Conservation (phyloP, 768 basidiomycete species). For the Ephemerocybe angulata region DNA sequence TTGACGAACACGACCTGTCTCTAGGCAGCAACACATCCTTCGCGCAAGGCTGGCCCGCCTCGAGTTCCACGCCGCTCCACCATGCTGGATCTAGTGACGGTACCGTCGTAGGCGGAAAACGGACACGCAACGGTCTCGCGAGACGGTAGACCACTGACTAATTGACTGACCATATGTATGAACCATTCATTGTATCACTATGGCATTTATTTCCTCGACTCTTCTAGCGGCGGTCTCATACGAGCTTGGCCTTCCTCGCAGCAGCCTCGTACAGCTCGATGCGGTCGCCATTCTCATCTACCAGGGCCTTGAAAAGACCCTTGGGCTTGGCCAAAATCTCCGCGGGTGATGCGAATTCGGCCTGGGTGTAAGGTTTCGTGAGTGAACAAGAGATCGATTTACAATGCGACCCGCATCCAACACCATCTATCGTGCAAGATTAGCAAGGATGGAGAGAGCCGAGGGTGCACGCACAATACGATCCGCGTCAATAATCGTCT, state of each 20-base stretch:
- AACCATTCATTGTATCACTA: no score
- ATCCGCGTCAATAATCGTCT: constrained; percentile 63
- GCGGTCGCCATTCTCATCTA: constrained; percentile 56
- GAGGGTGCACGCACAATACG: constrained; percentile 37
- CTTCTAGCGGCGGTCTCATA: no score
- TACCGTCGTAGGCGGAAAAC: no score
- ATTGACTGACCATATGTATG: no score
- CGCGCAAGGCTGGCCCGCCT: no score
- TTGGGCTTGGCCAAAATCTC: constrained; percentile 47
- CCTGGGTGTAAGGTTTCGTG: constrained; percentile 21
- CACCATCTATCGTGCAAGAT: constrained; percentile 42
- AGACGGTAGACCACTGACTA: no score
- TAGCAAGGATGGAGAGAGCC: no score
- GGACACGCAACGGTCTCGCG: no score
- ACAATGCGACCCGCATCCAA: constrained; percentile 43
- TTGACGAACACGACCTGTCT: neutral
- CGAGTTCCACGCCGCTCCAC: no score
- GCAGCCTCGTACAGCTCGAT: constrained; percentile 35
- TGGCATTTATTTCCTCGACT: no score
- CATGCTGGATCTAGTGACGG: no score
- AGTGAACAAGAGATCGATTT: constrained; percentile 1
- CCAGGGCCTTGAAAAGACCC: constrained; percentile 49
- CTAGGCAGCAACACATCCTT: no score
- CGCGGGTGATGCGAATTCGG: constrained; percentile 54
- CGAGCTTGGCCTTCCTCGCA: neutral